These are phyloP conservation scores for Boechera divaricarpa DNA, from an alignment of 345 rosid species.

Conservation along the genomic window DNA sequence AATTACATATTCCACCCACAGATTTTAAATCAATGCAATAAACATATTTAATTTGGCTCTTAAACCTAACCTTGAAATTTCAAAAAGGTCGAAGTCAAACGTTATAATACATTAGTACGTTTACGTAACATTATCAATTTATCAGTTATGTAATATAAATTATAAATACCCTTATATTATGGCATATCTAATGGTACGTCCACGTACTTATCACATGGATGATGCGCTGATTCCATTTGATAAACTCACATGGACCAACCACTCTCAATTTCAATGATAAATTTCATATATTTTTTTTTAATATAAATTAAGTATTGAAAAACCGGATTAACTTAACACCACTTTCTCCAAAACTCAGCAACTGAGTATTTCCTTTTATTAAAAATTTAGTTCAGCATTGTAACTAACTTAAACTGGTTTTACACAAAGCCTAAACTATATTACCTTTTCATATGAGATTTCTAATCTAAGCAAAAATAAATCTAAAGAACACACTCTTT, in stretches of 20 bases:
- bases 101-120: constrained; percentile 36
- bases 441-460: too few relatives aligned
- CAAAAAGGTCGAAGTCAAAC: constrained; percentile 28
- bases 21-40: constrained; percentile 1
- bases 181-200: constrained; percentile 55
- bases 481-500: too few relatives aligned
- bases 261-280: constrained; percentile 48
- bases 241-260: constrained; percentile 49
- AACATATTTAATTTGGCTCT: neutral
- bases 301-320: neutral
- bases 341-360: too few relatives aligned
- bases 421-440: too few relatives aligned
- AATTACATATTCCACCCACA: constrained; percentile 17
- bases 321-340: too few relatives aligned
- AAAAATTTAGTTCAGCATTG: too few relatives aligned
- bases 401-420: too few relatives aligned
- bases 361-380: too few relatives aligned
- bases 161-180: constrained; percentile 40
- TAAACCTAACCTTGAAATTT: constrained; percentile 15
- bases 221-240: constrained; percentile 43
- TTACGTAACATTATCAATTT: constrained; percentile 23
- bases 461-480: too few relatives aligned
- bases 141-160: neutral
- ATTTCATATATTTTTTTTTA: neutral
- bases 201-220: constrained; percentile 62